A percentile compares a stretch with the other conserved stretches of the same genome.
Conservation (phyloP, 768 basidiomycete species). For the Phaeotremella fagi region DNA sequence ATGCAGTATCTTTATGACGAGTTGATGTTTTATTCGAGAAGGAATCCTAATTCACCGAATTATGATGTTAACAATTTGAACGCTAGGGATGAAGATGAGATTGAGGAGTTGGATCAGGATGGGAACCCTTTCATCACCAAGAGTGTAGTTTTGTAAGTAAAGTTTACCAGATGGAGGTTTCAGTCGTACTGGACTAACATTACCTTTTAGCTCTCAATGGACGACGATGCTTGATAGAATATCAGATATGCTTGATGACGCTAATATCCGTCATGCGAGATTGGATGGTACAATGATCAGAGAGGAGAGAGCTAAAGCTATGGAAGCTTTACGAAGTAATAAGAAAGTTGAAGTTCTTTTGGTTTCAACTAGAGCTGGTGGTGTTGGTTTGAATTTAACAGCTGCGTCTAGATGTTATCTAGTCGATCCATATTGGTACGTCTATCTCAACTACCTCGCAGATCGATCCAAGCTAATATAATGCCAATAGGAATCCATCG, state of each 20-base stretch:
- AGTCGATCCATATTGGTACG: slow-evolving; percentile 93
- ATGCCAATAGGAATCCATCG: slow-evolving; percentile 79
- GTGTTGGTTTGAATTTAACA: slow-evolving; percentile 93
- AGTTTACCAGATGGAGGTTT: slow-evolving; percentile 56
- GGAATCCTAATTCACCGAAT: slow-evolving; percentile 80
- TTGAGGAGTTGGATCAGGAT: slow-evolving; percentile 70
- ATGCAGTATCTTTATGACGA: slow-evolving; percentile 76
- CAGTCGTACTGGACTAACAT: slow-evolving; percentile 78
- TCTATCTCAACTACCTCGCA: background rate
- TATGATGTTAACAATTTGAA: slow-evolving; percentile 59
- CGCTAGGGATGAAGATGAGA: slow-evolving; percentile 52
- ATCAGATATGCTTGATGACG: slow-evolving; percentile 78
- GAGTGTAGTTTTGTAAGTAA: slow-evolving; percentile 88
- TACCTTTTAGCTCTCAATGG: slow-evolving; percentile 72
- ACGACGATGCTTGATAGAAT: slow-evolving; percentile 75
- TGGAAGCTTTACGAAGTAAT: slow-evolving; percentile 87
- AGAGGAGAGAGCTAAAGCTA: slow-evolving; percentile 82
- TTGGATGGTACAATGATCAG: slow-evolving; percentile 98
- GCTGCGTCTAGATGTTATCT: slow-evolving; percentile 89
- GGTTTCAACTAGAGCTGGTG: slow-evolving; percentile 93
- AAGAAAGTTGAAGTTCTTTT: slow-evolving; percentile 87
- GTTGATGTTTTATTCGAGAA: slow-evolving; percentile 70
- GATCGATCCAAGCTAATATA: too few species aligned
- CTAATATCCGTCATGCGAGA: slow-evolving; percentile 80
- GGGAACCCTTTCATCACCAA: slow-evolving; percentile 72